Conservation (phyloP, 495 filamentous ascomycete genomes). For the Hyaloscypha variabilis region DNA sequence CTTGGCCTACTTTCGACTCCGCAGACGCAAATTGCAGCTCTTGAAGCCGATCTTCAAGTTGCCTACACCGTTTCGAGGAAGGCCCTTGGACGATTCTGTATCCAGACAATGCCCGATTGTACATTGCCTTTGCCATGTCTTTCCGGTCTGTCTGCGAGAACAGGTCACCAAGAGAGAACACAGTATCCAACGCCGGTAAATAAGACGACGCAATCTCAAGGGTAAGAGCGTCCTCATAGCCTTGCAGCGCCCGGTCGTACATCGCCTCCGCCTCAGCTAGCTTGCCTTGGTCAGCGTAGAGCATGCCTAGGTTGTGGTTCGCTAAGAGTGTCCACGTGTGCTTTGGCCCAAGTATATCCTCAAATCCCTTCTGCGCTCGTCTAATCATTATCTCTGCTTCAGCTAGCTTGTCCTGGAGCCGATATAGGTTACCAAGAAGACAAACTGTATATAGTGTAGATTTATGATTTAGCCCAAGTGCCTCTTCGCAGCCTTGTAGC, state of each 20-base stretch:
- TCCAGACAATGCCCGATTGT: constrained; percentile 31
- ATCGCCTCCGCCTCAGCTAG: neutral
- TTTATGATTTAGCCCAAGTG: constrained; percentile 39
- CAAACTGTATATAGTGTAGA: constrained; percentile 36
- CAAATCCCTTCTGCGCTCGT: constrained; percentile 28
- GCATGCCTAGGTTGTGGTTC: constrained; percentile 24
- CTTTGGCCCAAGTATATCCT: constrained; percentile 34
- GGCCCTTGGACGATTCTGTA: constrained; percentile 11
- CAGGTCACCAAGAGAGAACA: constrained; percentile 25
- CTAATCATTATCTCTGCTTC: constrained; percentile 32
- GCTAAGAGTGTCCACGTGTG: constrained; percentile 24
- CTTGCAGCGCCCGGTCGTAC: neutral
- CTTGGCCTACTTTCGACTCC: too few relatives aligned
- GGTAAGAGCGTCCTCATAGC: constrained; percentile 24
- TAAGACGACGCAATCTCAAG: constrained; percentile 25
- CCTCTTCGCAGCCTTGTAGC: constrained; percentile 19
- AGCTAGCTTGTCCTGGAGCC: constrained; percentile 27
- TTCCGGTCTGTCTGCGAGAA: constrained; percentile 19
- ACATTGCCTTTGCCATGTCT: constrained; percentile 30
- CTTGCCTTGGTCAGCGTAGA: neutral
- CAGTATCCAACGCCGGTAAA: constrained; percentile 29
- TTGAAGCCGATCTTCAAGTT: constrained; percentile 12
- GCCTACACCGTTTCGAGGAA: neutral
- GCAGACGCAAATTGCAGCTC: constrained; percentile 7
- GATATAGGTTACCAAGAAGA: constrained; percentile 22